Percentiles rank a stretch among this genome's conserved stretches.
These are phyloP conservation scores for Phytopythium chamaehyphon DNA, from an alignment of 352 stramenopile species.

Conservation along the genomic window DNA sequence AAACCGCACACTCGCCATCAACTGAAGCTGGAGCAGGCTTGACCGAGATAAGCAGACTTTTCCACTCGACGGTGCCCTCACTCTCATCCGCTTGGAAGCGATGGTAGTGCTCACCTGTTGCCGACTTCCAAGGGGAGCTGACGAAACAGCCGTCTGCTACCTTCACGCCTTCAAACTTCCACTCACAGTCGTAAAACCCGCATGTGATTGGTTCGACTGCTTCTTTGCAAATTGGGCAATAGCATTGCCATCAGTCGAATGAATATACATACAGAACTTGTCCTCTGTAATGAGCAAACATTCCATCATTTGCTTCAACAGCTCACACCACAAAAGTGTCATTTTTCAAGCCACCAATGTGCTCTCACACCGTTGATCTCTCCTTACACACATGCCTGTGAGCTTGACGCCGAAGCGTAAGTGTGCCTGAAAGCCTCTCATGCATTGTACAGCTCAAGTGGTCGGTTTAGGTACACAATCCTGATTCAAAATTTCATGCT, in stretches of 20 bases:
- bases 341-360: too few relatives aligned
- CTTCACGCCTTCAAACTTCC: constrained; percentile 23
- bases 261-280: too few relatives aligned
- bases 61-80: constrained; percentile 12
- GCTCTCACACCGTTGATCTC: too few relatives aligned
- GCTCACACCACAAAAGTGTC: too few relatives aligned
- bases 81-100: constrained; percentile 16
- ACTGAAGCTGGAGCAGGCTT: constrained; percentile 2
- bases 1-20: constrained; percentile 6
- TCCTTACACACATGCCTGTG: too few relatives aligned
- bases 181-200: constrained; percentile 29
- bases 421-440: too few relatives aligned
- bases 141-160: constrained; percentile 3
- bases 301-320: too few relatives aligned
- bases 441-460: too few relatives aligned
- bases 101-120: constrained; percentile 12
- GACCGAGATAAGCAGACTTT: constrained; percentile 10
- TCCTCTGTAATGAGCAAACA: too few relatives aligned
- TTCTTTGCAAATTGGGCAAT: constrained; percentile 14
- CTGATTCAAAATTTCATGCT: too few relatives aligned
- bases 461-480: too few relatives aligned
- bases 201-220: constrained; percentile 19
- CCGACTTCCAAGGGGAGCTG: constrained; percentile 17
- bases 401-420: too few relatives aligned
- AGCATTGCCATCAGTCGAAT: constrained; percentile 7